Conservation (phyloP, 1,139 yeast species). For the Hansenula anomala region DNA sequence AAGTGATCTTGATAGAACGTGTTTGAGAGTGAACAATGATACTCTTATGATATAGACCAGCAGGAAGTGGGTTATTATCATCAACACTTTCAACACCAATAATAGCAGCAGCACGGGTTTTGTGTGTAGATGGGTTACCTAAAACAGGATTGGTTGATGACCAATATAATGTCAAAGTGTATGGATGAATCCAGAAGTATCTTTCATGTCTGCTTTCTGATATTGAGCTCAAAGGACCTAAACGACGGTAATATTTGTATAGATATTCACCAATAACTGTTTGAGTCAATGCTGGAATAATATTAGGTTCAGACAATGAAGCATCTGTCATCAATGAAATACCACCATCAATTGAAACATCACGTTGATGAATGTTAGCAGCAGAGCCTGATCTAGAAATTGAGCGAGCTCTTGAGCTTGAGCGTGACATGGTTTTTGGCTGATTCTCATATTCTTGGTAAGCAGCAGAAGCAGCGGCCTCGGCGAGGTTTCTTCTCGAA, state of each 20-base stretch:
- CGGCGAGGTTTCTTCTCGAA: constrained; percentile 23
- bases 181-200: constrained; percentile 96
- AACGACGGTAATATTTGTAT: constrained; percentile 77
- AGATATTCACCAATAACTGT: constrained; percentile 90
- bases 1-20: constrained; percentile 71
- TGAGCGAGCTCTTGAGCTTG: constrained; percentile 14
- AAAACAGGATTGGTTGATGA: constrained; percentile 75
- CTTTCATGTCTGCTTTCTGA: constrained; percentile 85
- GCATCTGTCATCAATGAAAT: constrained; percentile 66
- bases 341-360: constrained; percentile 24
- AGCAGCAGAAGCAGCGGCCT: constrained; percentile 24
- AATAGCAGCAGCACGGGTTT: constrained; percentile 79
- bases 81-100: constrained; percentile 72
- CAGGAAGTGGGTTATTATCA: constrained; percentile 85
- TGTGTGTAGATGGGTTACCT: constrained; percentile 59
- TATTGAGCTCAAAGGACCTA: constrained; percentile 70
- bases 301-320: constrained; percentile 64
- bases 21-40: constrained; percentile 70
- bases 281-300: constrained; percentile 87
- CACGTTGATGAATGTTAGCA: constrained; percentile 11
- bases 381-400: constrained; percentile 9
- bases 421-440: constrained; percentile 15
- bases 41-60: constrained; percentile 84
- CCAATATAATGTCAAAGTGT: constrained; percentile 89
- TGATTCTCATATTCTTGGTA: constrained; percentile 21